These are phyloP conservation scores for Aquanectria penicillioides DNA, from an alignment of 2,329 filamentous ascomycete species.

Conservation along the genomic window DNA sequence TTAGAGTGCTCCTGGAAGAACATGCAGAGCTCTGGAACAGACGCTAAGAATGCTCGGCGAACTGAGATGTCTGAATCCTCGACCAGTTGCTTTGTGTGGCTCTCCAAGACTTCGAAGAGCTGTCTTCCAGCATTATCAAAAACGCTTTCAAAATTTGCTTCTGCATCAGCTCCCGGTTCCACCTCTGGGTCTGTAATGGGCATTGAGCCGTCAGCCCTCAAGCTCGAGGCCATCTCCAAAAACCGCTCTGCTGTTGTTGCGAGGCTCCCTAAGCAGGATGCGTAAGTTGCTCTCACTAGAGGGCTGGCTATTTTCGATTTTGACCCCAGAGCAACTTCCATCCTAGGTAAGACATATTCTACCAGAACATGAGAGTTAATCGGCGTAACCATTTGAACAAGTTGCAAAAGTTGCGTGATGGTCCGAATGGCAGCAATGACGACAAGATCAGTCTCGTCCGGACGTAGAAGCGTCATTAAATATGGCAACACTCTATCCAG, in stretches of 20 bases:
- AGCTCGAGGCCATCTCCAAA: constrained; percentile 88
- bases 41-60: constrained; percentile 88
- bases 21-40: constrained; percentile 90
- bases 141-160: constrained; percentile 80
- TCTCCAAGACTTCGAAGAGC: constrained; percentile 84
- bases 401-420: constrained; percentile 86
- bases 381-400: constrained; percentile 88
- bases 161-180: constrained; percentile 74
- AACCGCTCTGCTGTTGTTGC: constrained; percentile 87
- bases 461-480: constrained; percentile 78
- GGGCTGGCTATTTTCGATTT: constrained; percentile 63
- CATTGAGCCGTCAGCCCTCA: constrained; percentile 84
- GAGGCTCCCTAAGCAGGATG: constrained; percentile 88
- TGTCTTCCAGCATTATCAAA: constrained; percentile 90
- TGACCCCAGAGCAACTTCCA: constrained; percentile 64
- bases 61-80: constrained; percentile 89
- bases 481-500: constrained; percentile 93
- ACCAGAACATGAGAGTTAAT: constrained; percentile 76
- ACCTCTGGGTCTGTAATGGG: constrained; percentile 81
- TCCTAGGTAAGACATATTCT: constrained; percentile 73
- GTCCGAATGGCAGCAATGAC: constrained; percentile 86
- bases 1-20: constrained; percentile 95
- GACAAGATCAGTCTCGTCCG: constrained; percentile 85
- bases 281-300: constrained; percentile 88
- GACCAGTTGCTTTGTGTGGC: constrained; percentile 87